Evolutionary conservation across 129 eudicot species (phyloP).

Genomic region (Deinandra increscens): DNA sequence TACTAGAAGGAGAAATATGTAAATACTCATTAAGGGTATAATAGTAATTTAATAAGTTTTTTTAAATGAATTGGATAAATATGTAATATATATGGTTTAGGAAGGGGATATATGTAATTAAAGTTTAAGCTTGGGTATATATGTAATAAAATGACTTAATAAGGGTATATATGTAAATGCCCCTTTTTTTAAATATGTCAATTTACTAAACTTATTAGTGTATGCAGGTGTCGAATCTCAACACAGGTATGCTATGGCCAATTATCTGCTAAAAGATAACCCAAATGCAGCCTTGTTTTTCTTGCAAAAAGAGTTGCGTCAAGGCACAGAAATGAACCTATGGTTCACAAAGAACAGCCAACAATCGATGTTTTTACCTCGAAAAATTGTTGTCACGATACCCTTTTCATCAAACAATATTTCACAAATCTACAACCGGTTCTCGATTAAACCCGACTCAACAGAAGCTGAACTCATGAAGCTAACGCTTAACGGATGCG

Average conservation of each 20-base stretch:
- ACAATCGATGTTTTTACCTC: constrained; percentile 29
- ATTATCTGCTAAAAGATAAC: constrained; percentile 44
- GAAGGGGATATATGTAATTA: too few relatives aligned
- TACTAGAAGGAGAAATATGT: too few relatives aligned
- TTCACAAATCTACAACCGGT: constrained; percentile 25
- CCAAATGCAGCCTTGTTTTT: constrained; percentile 57
- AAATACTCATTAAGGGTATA: too few relatives aligned
- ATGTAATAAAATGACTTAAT: too few relatives aligned
- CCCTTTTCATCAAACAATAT: constrained; percentile 42
- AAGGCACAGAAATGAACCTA: constrained; percentile 32
- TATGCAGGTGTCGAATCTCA: constrained; percentile 26
- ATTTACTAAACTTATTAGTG: constrained; percentile 34
- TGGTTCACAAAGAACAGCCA: constrained; percentile 23
- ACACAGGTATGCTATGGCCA: constrained; percentile 37
- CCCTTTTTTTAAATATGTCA: not conserved
- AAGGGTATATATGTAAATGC: too few relatives aligned
- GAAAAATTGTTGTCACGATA: constrained; percentile 19
- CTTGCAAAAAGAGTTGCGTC: constrained; percentile 21
- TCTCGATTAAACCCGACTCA: constrained; percentile 26
- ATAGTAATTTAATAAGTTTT: too few relatives aligned
- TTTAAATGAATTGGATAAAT: too few relatives aligned
- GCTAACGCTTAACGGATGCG: constrained; percentile 37
- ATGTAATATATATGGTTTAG: too few relatives aligned
- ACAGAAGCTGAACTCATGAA: constrained; percentile 32
- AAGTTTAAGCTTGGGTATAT: too few relatives aligned